Evolutionary conservation across 495 filamentous ascomycete species (phyloP).

Genomic region (Jackrogersella minutella): DNA sequence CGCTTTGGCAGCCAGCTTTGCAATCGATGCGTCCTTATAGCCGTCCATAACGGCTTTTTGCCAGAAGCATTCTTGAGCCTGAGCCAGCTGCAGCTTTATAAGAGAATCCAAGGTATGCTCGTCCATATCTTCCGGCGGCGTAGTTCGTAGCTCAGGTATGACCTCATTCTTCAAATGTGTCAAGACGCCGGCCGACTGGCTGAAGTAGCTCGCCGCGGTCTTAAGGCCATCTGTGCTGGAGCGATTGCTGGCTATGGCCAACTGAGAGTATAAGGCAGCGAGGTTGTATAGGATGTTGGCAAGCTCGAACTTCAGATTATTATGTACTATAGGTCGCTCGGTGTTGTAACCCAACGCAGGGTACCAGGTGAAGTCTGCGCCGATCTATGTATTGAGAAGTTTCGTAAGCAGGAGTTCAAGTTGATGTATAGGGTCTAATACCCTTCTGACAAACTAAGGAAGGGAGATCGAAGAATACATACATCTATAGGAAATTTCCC

Average conservation of each 20-base stretch:
- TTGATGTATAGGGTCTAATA: not conserved
- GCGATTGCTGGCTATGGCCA: constrained; percentile 82
- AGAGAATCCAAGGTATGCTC: constrained; percentile 82
- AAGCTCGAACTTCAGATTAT: constrained; percentile 94
- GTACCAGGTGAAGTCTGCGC: constrained; percentile 95
- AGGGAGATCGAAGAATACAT: constrained; percentile 43
- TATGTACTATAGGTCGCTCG: constrained; percentile 79
- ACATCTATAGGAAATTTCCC: constrained; percentile 98
- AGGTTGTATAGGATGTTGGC: constrained; percentile 94
- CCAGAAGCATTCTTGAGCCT: constrained; percentile 98
- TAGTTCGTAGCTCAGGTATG: constrained; percentile 83
- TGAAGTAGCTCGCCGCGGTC: constrained; percentile 89
- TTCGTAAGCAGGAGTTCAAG: constrained; percentile 36
- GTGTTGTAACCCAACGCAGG: constrained; percentile 91
- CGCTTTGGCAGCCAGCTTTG: constrained; percentile 89
- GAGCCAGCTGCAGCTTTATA: constrained; percentile 83
- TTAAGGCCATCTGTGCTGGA: constrained; percentile 83
- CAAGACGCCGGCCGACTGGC: constrained; percentile 85
- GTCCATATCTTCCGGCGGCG: constrained; percentile 93
- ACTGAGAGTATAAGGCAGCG: constrained; percentile 89
- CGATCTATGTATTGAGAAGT: constrained; percentile 68
- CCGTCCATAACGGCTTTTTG: constrained; percentile 95
- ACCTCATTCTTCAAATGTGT: constrained; percentile 79
- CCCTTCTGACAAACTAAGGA: not conserved
- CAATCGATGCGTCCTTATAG: constrained; percentile 89